Percentiles rank a stretch among this genome's conserved stretches.
Conservation (phyloP, 78 protist genomes). For the Anaeramoeba ignava region DNA sequence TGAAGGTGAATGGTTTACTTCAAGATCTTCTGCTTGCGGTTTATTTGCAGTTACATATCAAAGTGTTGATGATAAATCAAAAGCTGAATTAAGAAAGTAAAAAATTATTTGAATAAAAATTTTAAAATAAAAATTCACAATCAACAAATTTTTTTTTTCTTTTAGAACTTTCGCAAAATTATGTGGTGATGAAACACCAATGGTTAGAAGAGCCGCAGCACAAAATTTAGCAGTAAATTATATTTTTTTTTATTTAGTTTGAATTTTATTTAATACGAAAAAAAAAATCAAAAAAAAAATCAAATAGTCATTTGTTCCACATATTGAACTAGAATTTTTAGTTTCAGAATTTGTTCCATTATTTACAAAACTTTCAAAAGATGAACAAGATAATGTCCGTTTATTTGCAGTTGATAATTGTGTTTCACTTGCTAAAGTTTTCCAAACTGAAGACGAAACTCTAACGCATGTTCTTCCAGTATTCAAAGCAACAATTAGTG, state of each 20-base stretch:
- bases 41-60: neutral
- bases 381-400: neutral
- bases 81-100: neutral
- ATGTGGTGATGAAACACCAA: neutral
- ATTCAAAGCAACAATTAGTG: neutral
- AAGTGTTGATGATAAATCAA: neutral
- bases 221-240: neutral
- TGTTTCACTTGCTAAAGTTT: neutral
- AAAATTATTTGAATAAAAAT: neutral
- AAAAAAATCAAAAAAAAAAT: too few relatives aligned
- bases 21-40: slow-evolving; percentile 2
- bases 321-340: neutral
- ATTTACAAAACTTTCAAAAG: neutral
- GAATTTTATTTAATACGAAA: neutral
- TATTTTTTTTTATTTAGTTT: neutral
- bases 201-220: neutral
- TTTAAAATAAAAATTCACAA: neutral
- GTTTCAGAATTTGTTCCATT: neutral
- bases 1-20: neutral
- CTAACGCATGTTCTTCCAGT: neutral
- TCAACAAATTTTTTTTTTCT: neutral
- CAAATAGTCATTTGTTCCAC: neutral
- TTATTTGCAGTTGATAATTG: neutral
- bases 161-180: neutral
- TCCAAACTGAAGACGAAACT: neutral